Base-by-base conservation (phyloP, 352 stramenopile genomes). In the Globisporangium polare region DNA sequence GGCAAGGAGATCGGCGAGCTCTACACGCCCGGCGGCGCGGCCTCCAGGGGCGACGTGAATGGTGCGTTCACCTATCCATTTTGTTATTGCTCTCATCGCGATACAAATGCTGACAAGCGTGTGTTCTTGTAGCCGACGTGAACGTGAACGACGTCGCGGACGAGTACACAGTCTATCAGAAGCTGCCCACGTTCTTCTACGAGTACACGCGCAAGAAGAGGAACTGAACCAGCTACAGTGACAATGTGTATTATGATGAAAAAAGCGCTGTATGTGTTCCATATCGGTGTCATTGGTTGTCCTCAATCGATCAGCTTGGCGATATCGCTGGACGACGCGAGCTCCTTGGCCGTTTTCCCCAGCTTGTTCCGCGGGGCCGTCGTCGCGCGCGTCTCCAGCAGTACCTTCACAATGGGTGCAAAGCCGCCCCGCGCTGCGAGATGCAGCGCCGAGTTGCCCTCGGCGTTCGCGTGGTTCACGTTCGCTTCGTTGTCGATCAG, bases 171-270 rank as follows among this genome's bases (percentile, higher is more conserved):
- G 81, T 92, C 17, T 94, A 94, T 71, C 83, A 92, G 67, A 92
- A 88, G 57, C 68, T 94, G 22, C 85, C 85, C 1, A 94, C 85
- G 18, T 94, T 94, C 60, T 94, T 94, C 67, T 94, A 94, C 75
- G 85, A 94, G 66, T 94, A 92, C 69, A 83, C 84, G 74, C 76
- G 66, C 53, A 87, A 83, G 55, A 89, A 89, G 65, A 85, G 80
- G 60, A 71, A 73, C 43, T 55, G 47, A 37, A 53, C 5, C 33
- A 2, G 7, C 8, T 13, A 37, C 15, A 17, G 10, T 26, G 47
- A 33, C 29, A 9, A 22, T 27, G n/a, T 31, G 24, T 42, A 52
- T 29, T 45, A 26, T 56, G 43, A 56, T 27, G 29, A 43, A 18
- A 43, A 56, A 12, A 26, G n/a, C 43, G 43, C 17, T 55, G 50